Evolutionary conservation across 2,329 filamentous ascomycete genomes (phyloP), one percentile per base, ranked within the genome.

Genomic region (Botrytis squamosa): DNA sequence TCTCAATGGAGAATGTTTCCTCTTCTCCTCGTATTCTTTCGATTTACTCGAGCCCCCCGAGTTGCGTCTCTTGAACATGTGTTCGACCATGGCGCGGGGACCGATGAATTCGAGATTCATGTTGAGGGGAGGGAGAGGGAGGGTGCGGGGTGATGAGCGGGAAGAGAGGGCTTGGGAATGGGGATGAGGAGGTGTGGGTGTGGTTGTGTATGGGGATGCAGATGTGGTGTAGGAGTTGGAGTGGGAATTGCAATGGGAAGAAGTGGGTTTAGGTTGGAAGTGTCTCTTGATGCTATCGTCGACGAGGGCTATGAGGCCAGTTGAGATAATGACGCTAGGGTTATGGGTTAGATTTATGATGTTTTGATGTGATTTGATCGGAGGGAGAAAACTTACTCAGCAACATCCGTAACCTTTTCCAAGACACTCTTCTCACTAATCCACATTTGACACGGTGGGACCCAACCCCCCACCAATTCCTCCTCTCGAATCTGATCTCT

Each of bases 371-470:
- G 20, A 44, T 29, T 40, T 25, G 49, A 55, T 55, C 25, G 22
- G 16, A 52, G 12, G 33, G 38, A n/a, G 40, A 33, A 40, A 6
- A 88, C 90, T 88, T 89, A 97, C 94, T 98, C 95, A 75, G 94
- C 93, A 80, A 97, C 89, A 81, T 97, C 95, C 68, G 92, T 92
- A 81, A 89, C 85, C 77, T 88, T 90, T 65, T 76, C 76, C 71
- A 96, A 86, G 74, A 96, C 86, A 25, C 85, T 86, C 74, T 89
- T 84, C 82, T 97, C 93, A 78, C 89, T 93, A 81, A 98, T 93
- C 90, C 93, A 95, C 90, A 98, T 91, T 79, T 93, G 93, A 81
- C 92, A 97, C 8, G 94, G 94, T 72, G 94, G 93, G 38, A 98
- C 87, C 94, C 95, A 98, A 73, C 93, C 93, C 69, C 95, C 95